Conservation (phyloP, 164 flowering plant species). For the Magnolia sinica region DNA sequence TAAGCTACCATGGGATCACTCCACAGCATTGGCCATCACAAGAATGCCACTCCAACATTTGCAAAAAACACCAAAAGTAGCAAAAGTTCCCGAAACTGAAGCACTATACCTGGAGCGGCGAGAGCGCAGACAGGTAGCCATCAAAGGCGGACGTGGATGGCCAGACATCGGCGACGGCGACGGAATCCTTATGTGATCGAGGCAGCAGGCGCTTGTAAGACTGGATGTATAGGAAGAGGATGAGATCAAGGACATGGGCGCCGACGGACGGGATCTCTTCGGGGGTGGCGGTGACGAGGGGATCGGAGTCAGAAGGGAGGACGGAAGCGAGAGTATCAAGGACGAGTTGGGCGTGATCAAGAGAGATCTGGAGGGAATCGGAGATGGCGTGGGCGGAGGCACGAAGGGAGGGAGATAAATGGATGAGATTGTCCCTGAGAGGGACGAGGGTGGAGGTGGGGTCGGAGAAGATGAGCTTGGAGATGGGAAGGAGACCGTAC, state of each 20-base stretch:
- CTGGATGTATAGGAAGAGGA: conserved; percentile 79
- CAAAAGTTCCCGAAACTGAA: background rate
- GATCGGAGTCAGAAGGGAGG: conserved; percentile 52
- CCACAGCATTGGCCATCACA: background rate
- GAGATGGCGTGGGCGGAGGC: conserved; percentile 45
- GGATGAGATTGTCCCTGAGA: conserved; percentile 46
- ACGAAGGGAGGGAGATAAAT: conserved; percentile 19
- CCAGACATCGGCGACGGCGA: conserved; percentile 93
- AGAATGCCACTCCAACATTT: background rate
- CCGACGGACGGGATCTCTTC: conserved; percentile 47
- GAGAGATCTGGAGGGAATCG: conserved; percentile 68
- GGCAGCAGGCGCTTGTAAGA: conserved; percentile 82
- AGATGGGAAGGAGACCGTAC: conserved; percentile 85
- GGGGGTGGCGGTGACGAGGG: conserved; percentile 36
- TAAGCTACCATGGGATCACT: background rate
- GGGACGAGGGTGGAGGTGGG: conserved; percentile 57
- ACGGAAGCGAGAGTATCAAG: conserved; percentile 75
- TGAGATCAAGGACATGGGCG: conserved; percentile 68
- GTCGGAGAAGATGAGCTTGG: conserved; percentile 83
- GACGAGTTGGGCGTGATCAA: conserved; percentile 67
- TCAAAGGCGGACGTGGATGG: conserved; percentile 95
- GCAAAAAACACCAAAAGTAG: background rate
- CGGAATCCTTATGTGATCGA: conserved; percentile 83
- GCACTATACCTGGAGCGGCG: conserved; percentile 76
- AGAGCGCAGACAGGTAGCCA: conserved; percentile 80